phyloP scores from a whole-genome alignment of 225 moss, liverwort and hornwort species.

The Neckera pumila region DNA sequence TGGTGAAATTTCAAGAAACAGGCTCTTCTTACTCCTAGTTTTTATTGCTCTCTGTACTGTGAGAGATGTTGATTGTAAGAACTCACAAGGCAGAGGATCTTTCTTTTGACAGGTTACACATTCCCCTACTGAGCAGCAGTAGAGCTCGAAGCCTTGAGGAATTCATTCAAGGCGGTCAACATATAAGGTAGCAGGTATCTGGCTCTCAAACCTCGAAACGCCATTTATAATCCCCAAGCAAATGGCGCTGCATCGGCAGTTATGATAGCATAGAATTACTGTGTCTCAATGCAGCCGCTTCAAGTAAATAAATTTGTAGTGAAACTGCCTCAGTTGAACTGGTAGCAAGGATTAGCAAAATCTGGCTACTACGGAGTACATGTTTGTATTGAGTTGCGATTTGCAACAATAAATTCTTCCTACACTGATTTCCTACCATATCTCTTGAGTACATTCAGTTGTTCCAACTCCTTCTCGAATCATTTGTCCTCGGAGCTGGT shows the following conservation, averaged over 20 bases:
- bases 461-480: neutral
- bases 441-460: neutral
- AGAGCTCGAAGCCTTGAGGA: neutral
- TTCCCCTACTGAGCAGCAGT: neutral
- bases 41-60: neutral
- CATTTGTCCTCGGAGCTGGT: neutral
- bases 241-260: neutral
- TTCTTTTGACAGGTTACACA: neutral
- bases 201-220: neutral
- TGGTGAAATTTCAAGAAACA: neutral
- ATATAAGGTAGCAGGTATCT: neutral
- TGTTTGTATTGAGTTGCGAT: neutral
- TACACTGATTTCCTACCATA: neutral
- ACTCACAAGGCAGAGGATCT: neutral
- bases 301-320: neutral
- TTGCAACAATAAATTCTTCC: neutral
- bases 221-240: neutral
- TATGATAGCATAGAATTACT: neutral
- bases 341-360: neutral
- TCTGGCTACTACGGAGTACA: fast-evolving
- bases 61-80: neutral
- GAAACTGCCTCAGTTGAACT: neutral
- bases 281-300: neutral
- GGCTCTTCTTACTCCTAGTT: too few species aligned
- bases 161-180: neutral